Base-by-base conservation (phyloP, 1,139 yeast genomes). In the Candida mesenterica region DNA sequence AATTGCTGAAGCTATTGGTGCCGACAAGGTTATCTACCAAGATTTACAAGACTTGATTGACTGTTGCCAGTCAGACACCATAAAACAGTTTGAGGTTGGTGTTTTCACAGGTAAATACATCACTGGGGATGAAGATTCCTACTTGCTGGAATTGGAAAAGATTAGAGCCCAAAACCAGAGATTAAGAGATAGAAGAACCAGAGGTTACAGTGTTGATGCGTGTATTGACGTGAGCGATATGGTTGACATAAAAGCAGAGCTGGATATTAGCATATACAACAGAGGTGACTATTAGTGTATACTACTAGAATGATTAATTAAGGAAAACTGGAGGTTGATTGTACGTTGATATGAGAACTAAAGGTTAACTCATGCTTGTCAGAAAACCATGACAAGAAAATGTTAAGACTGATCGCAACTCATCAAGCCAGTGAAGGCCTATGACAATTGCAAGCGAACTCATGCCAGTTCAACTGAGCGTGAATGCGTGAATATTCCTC, bases 91-190 rank as follows among this genome's bases (percentile, higher is more conserved):
- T 54, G 98, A 92, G 65, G 92, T 87, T 35, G 98, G 98, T 57
- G 98, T 92, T n/a, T 92, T 92, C 61, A 92, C 95, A 13, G 98
- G 98, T 35, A 64, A 80, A 46, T 92, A 92, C 59, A 79, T 92
- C 44, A 92, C 98, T 13, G 97, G 97, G 37, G 84, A 82, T 31
- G 96, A 88, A 59, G 82, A 85, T 52, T 76, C 77, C 36, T 90
- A 92, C 60, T 62, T 92, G 40, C 79, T 77, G 50, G 92, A 87
- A 55, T 75, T 92, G 46, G 97, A 90, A 59, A 70, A 74, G 45
- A 79, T 88, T 39, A 78, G 97, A 56, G 95, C 94, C 15, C 77
- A 75, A 53, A 89, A 89, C 61, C 88, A 82, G 55, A 63, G 81
- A 46, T 49, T 81, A 36, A 76, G 69, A 49, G 77, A 72, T 47